Conservation (phyloP, 148 eudicot species). For the Bassia scoparia region DNA sequence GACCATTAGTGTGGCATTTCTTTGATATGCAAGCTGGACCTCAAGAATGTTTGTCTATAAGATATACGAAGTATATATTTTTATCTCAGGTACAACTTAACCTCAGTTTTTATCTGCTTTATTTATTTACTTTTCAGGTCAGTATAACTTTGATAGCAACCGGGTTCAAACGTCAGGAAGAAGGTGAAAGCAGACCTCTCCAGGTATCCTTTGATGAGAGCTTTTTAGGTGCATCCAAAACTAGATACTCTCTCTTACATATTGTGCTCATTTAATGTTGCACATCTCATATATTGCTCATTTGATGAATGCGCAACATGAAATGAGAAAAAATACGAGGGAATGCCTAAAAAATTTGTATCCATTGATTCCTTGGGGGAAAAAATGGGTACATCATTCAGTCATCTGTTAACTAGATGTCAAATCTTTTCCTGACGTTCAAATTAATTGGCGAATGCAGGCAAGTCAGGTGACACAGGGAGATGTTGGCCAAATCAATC, state of each 20-base stretch:
- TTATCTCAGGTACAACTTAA: neutral
- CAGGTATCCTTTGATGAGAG: slow-evolving; percentile 41
- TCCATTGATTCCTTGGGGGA: no score
- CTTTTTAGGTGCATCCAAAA: no score
- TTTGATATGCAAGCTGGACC: neutral
- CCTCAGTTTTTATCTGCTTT: neutral
- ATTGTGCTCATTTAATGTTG: no score
- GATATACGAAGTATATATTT: neutral
- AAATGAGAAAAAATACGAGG: no score
- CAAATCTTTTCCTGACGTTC: neutral
- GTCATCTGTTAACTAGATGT: neutral
- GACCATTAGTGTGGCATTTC: neutral
- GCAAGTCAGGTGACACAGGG: slow-evolving; percentile 51
- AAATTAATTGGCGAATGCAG: slow-evolving; percentile 32
- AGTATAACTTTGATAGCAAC: slow-evolving; percentile 78
- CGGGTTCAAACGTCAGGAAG: slow-evolving; percentile 76
- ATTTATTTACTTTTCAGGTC: slow-evolving; percentile 34
- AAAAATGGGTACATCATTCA: neutral
- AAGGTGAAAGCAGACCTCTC: slow-evolving; percentile 48
- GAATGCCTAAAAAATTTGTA: neutral
- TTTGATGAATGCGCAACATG: no score
- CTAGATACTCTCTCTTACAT: no score
- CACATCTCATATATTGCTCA: no score
- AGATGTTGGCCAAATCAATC: slow-evolving; percentile 41
- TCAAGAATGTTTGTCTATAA: neutral